A percentile compares a stretch with the other conserved stretches of the same genome.
Conservation (phyloP, 352 stramenopile species). For the Phytophthora tubulina region DNA sequence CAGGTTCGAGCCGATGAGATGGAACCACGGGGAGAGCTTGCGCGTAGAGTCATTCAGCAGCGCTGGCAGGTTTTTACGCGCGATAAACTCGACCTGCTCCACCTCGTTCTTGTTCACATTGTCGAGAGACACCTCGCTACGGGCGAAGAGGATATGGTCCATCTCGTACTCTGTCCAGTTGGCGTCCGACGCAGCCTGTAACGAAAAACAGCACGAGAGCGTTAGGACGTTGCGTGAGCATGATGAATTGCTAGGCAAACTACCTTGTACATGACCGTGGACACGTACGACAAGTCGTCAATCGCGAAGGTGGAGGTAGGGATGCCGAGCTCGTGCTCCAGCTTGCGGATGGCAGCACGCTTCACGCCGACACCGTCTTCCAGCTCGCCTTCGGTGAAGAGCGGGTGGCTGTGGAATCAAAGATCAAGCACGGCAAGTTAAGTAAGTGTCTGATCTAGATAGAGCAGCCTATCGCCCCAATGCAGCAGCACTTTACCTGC, state of each 20-base stretch:
- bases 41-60: conserved; percentile 67
- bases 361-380: conserved; percentile 88
- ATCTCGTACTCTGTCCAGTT: conserved; percentile 99
- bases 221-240: conserved; percentile 7
- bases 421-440: conserved; percentile 2
- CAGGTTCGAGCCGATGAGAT: conserved; percentile 73
- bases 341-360: conserved; percentile 96
- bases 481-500: conserved; percentile 62
- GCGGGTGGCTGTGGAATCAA: conserved; percentile 87
- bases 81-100: conserved; percentile 90
- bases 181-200: conserved; percentile 73
- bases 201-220: conserved; percentile 9
- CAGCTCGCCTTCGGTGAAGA: conserved; percentile 93
- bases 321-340: conserved; percentile 99
- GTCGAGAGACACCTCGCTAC: conserved; percentile 79
- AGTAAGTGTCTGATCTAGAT: not conserved
- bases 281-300: conserved; percentile 96
- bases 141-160: conserved; percentile 97
- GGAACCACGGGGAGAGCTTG: conserved; percentile 88
- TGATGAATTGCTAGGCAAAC: not conserved
- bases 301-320: conserved; percentile 76
- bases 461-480: not conserved
- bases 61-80: conserved; percentile 57
- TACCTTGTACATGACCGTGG: conserved; percentile 98
- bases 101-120: conserved; percentile 96